Evolutionary conservation across 768 basidiomycete species (phyloP).

Genomic region (Phylloporus scabripes): DNA sequence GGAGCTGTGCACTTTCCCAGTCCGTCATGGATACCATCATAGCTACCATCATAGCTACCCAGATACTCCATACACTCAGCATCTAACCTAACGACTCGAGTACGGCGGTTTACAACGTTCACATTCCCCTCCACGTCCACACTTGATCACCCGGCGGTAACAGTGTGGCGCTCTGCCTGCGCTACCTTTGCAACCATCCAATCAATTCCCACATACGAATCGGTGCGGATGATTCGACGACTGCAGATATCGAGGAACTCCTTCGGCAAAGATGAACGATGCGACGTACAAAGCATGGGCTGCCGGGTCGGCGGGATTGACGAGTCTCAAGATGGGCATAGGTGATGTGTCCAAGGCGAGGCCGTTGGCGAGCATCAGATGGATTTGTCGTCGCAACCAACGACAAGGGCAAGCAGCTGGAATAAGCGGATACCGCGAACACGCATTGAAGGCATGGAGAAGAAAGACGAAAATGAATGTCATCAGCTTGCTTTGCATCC

Average conservation of each 20-base stretch:
- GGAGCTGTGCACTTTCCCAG: constrained; percentile 19
- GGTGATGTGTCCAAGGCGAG: constrained; percentile 13
- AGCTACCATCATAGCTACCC: too few relatives aligned
- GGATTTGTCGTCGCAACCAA: too few relatives aligned
- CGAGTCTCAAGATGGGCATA: constrained; percentile 18
- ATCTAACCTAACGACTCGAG: constrained; percentile 26
- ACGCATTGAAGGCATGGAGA: too few relatives aligned
- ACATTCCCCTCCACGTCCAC: constrained; percentile 13
- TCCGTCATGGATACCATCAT: constrained; percentile 17
- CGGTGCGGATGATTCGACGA: constrained; percentile 24
- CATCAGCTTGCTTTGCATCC: too few relatives aligned
- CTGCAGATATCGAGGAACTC: constrained; percentile 12
- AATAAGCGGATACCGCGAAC: too few relatives aligned
- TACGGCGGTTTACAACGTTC: constrained; percentile 15
- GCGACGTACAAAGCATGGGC: constrained; percentile 10
- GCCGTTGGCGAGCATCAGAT: constrained; percentile 15
- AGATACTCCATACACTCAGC: constrained; percentile 15
- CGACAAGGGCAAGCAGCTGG: too few relatives aligned
- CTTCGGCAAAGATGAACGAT: constrained; percentile 18
- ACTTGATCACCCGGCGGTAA: constrained; percentile 23
- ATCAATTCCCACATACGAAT: constrained; percentile 16
- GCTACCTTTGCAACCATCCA: constrained; percentile 19
- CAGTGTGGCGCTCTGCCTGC: constrained; percentile 17
- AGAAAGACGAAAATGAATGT: too few relatives aligned
- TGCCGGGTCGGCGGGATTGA: constrained; percentile 7